Evolutionary conservation across 805 yeast species (phyloP).

Genomic region (Kodamaea fukazawae): DNA sequence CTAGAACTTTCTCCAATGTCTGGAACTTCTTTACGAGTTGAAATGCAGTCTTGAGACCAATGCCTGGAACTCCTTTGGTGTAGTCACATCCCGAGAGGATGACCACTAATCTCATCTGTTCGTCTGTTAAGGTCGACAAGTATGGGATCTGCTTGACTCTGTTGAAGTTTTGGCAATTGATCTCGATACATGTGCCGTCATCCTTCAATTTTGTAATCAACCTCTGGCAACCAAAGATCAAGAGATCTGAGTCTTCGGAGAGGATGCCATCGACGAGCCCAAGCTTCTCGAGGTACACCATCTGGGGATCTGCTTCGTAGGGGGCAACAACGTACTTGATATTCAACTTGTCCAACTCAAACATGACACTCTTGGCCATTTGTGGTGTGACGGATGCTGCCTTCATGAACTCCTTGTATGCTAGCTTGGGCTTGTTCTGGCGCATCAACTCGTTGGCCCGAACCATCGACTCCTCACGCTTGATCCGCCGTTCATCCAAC

Average conservation of each 20-base stretch:
- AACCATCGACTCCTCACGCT: conserved; percentile 55
- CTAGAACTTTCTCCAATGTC: conserved; percentile 54
- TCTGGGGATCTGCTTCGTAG: conserved; percentile 96
- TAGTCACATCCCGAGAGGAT: conserved; percentile 96
- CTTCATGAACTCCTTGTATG: conserved; percentile 68
- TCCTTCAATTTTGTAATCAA: conserved; percentile 82
- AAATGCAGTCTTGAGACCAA: conserved; percentile 80
- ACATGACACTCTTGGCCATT: conserved; percentile 86
- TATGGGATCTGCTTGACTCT: conserved; percentile 47
- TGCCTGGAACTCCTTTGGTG: conserved; percentile 76
- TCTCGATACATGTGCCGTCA: conserved; percentile 68
- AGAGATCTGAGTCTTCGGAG: conserved; percentile 91
- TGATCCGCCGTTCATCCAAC: conserved; percentile 58
- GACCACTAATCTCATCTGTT: conserved; percentile 72
- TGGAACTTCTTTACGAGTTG: conserved; percentile 50
- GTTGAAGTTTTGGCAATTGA: conserved; percentile 54
- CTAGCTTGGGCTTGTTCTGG: conserved; percentile 56
- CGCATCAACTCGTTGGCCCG: conserved; percentile 52
- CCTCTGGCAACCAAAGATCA: conserved; percentile 78
- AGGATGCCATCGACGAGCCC: conserved; percentile 82
- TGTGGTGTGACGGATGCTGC: conserved; percentile 85
- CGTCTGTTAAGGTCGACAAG: conserved; percentile 48
- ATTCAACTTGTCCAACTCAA: conserved; percentile 53
- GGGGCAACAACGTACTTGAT: conserved; percentile 90
- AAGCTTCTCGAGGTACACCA: conserved; percentile 78